Evolutionary conservation across 2,329 filamentous ascomycete genomes (phyloP), one percentile per base, ranked within the genome.

Genomic region (Plenodomus biglobosus): DNA sequence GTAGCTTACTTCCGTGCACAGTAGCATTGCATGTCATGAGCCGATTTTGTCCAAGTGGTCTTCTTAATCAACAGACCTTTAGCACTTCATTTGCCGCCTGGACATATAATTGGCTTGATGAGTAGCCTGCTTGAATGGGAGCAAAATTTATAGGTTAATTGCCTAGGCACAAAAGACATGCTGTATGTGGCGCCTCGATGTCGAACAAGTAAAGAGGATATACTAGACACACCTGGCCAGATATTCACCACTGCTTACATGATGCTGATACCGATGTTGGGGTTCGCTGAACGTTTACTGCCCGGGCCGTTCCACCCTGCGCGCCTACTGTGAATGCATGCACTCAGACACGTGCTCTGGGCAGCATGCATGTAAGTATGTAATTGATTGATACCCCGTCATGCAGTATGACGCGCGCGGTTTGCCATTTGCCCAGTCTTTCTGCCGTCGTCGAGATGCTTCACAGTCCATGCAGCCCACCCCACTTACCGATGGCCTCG

Each of bases 71-170:
- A 56, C 60, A 57, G 52, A 55, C 52, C 48, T 53, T 55, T 63
- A 43, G 43, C 58, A 61, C 48, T 51, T 46, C 44, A 38, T 57
- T 54, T 58, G 48, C 46, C 53, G 53, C 53, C 59, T 64, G 50
- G 54, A 51, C 48, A 58, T 52, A 53, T 47, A 42, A 49, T 50
- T 56, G 50, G 55, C 47, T 58, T 55, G 27, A 32, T 15, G 27
- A 15, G 27, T 3, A 32, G 27, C 27, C 6, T 32, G 53, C 52
- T 40, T 58, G 55, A 48, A 42, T 55, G 62, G 58, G 52, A 61
- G 45, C 38, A 56, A 68, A 69, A 64, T 59, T 60, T 49, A 62
- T 50, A 55, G 53, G 46, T 45, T 46, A 30, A 52, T 63, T 61
- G 62, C 55, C 10, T 37, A 56, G 58, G 55, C 42, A 44, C 54